These are phyloP conservation scores for Cutaneotrichosporon daszewskae DNA, from an alignment of 1,284 basidiomycete species.

Conservation along the genomic window DNA sequence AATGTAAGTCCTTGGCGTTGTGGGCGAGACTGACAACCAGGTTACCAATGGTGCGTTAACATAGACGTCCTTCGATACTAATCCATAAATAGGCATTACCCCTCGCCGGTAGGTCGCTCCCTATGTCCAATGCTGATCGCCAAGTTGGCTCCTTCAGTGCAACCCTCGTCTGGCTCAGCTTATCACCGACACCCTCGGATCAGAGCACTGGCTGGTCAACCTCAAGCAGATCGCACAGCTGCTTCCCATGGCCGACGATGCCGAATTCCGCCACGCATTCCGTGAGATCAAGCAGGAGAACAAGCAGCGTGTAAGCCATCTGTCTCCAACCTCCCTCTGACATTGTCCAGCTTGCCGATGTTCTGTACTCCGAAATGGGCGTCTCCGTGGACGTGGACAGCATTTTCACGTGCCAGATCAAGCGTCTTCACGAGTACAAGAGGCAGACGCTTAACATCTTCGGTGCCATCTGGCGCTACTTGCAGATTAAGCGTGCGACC, in stretches of 20 bases:
- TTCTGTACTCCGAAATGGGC: conserved; percentile 69
- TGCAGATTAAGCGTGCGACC: conserved; percentile 69
- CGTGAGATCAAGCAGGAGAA: conserved; percentile 76
- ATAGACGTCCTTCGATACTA: too few relatives aligned
- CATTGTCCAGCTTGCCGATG: conserved; percentile 53
- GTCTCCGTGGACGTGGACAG: conserved; percentile 61
- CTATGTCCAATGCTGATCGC: neutral
- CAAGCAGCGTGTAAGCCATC: conserved; percentile 64
- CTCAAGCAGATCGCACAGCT: conserved; percentile 42
- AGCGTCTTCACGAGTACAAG: conserved; percentile 70
- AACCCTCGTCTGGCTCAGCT: conserved; percentile 78
- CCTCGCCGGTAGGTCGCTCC: conserved; percentile 23
- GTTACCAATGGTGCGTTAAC: too few relatives aligned
- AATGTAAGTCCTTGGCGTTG: conserved; percentile 29
- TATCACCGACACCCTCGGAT: conserved; percentile 70
- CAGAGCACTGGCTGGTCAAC: conserved; percentile 71
- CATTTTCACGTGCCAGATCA: conserved; percentile 88
- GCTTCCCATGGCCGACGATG: conserved; percentile 60
- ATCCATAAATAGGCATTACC: conserved; percentile 64
- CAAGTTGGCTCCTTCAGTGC: conserved; percentile 85
- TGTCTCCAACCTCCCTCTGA: conserved; percentile 7
- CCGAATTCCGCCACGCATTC: conserved; percentile 70
- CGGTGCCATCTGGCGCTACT: conserved; percentile 80
- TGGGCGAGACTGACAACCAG: neutral
- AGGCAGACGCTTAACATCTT: conserved; percentile 50